These are phyloP conservation scores for Scenedesmus sp. DNA, from an alignment of 163 green algal species.

Conservation along the genomic window DNA sequence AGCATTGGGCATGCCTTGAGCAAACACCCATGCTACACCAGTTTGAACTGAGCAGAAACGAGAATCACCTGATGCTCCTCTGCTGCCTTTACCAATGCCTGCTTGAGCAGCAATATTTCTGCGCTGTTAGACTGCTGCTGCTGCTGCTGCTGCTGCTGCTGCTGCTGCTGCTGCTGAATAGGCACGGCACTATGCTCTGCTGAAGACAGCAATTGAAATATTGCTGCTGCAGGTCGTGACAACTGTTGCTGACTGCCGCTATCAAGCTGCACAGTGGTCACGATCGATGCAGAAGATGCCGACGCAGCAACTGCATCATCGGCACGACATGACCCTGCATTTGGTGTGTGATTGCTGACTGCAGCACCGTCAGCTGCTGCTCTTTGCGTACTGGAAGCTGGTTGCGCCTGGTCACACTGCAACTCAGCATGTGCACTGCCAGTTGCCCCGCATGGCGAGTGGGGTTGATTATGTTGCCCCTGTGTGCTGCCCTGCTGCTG, in stretches of 20 bases:
- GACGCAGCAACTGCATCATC: background rate
- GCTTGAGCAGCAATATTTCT: background rate
- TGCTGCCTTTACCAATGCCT: background rate
- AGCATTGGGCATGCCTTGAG: background rate
- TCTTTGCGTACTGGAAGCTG: background rate
- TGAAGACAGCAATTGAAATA: background rate
- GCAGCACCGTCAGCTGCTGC: background rate
- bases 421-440: background rate
- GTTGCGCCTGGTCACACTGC: background rate
- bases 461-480: background rate
- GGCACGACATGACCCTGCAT: background rate
- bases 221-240: background rate
- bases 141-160: no score
- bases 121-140: background rate
- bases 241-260: background rate
- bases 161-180: conserved; percentile 33
- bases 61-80: conserved; percentile 22
- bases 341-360: background rate
- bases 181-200: background rate
- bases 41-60: background rate
- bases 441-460: background rate
- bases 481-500: background rate
- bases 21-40: background rate
- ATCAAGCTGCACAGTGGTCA: background rate
- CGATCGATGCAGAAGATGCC: background rate